Evolutionary conservation across 2,329 filamentous ascomycete genomes (phyloP), one percentile per base, ranked within the genome.

Genomic region (Cercospora sp.): DNA sequence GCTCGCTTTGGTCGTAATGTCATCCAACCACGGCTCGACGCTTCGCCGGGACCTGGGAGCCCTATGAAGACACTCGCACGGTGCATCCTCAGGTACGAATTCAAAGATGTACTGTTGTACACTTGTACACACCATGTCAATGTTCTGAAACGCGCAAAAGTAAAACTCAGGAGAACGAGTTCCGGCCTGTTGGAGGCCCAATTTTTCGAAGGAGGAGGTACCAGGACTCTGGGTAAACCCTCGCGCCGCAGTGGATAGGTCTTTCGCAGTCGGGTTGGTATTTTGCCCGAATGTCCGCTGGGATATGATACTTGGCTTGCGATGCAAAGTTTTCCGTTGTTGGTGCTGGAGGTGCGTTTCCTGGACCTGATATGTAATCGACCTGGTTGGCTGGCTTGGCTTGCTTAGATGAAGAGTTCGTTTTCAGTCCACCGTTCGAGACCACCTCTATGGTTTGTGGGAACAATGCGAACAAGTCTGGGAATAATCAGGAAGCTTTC

Each of bases 201-300:
- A 51, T 7, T 13, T 13, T 51, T 26, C 3, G 42, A 51, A 23
- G 18, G 45, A 9, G 5, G 20, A 51, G 45, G 45, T 51, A 10
- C 45, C 18, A 8, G 45, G 45, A 5, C 10, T 26, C 20, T 51
- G 45, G 45, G 5, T 51, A 51, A 26, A 51, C 20, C n/a, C 42
- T 48, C 42, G 3, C 3, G 42, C 12, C 23, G 42, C 3, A 12
- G n/a, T 18, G 42, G n/a, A 48, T 18, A 89, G 16, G 2, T 40
- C 5, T 3, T 40, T 40, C 13, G 36, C 36, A 8, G 13, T 40
- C 36, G 36, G 36, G 36, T 40, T n/a, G 16, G 36, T 5, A 6
- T 40, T 2, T 8, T 40, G 36, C n/a, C 36, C 36, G 36, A 40
- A 40, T n/a, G 36, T n/a, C 16, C 36, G 16, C 36, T 40, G 7